These are phyloP conservation scores for Penicillium silybi DNA, from an alignment of 495 filamentous ascomycete genomes.

Conservation along the genomic window DNA sequence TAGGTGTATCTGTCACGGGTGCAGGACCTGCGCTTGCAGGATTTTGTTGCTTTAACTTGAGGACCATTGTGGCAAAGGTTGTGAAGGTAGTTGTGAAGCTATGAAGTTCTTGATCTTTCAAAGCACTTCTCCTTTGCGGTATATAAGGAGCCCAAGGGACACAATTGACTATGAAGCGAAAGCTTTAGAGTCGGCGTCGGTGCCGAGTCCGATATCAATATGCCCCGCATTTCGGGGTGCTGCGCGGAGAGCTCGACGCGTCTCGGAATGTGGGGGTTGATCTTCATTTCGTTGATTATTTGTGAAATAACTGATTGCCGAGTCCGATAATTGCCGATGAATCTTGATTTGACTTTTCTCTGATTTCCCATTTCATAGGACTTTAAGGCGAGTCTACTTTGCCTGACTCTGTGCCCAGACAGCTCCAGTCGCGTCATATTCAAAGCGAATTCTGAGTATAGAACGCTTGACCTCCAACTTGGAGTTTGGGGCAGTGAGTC, in stretches of 20 bases:
- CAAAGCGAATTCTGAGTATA: no score
- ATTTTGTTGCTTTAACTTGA: slow-evolving; percentile 15
- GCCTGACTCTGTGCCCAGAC: no score
- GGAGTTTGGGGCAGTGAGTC: no score
- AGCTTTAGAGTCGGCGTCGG: slow-evolving; percentile 11
- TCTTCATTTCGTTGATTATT: not conserved
- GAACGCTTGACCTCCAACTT: no score
- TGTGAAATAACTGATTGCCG: not conserved
- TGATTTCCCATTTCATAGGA: no score
- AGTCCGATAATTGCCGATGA: not conserved
- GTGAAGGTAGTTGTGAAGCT: not conserved
- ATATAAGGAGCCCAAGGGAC: not conserved
- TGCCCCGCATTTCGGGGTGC: slow-evolving; percentile 11
- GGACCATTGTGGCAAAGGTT: slow-evolving; percentile 5
- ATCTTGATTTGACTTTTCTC: not conserved
- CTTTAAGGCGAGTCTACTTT: no score
- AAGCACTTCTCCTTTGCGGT: not conserved
- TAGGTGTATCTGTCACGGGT: slow-evolving; percentile 6
- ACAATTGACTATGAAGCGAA: not conserved
- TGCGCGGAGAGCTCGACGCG: slow-evolving; percentile 4
- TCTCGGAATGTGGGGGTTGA: slow-evolving; percentile 16
- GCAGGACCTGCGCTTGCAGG: slow-evolving; percentile 1
- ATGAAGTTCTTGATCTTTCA: not conserved
- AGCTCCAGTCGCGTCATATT: no score
- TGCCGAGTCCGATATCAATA: slow-evolving; percentile 12